Conservation (phyloP, 2,329 filamentous ascomycete species). For the Cercospora canescens region DNA sequence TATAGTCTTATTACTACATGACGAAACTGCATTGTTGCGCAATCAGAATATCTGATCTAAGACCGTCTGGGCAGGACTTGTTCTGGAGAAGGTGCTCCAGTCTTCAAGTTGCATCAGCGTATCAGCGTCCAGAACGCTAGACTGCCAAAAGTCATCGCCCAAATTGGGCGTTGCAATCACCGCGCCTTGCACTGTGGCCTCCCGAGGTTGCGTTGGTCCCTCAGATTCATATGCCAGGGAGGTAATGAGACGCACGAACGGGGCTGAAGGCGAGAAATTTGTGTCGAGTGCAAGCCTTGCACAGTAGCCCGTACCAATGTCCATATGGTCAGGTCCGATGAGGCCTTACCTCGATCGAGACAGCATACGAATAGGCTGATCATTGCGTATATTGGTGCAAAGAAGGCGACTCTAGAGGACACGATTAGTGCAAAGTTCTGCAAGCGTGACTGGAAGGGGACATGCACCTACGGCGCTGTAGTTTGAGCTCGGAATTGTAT, state of each 20-base stretch:
- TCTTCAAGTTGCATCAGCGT: not conserved
- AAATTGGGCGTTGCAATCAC: not conserved
- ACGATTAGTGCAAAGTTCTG: not conserved
- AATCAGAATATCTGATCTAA: not conserved
- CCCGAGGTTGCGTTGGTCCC: not conserved
- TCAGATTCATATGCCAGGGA: not conserved
- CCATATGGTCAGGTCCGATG: not conserved
- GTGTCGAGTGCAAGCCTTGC: not conserved
- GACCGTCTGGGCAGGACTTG: not conserved
- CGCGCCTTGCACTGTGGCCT: not conserved
- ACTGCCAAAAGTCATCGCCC: not conserved
- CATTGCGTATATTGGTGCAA: not conserved
- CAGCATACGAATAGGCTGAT: not conserved
- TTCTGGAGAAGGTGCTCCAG: not conserved
- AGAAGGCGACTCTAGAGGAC: not conserved
- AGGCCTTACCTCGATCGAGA: not conserved
- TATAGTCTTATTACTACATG: no score
- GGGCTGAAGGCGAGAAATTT: not conserved
- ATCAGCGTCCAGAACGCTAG: not conserved
- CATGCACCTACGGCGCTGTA: not conserved
- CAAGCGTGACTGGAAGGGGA: not conserved
- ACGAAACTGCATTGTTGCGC: not conserved
- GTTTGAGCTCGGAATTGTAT: not conserved
- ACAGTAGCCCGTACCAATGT: not conserved
- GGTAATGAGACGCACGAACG: not conserved